phyloP scores from a whole-genome alignment of 2,329 filamentous ascomycete species.

The Phyllosticta citrichinensis region DNA sequence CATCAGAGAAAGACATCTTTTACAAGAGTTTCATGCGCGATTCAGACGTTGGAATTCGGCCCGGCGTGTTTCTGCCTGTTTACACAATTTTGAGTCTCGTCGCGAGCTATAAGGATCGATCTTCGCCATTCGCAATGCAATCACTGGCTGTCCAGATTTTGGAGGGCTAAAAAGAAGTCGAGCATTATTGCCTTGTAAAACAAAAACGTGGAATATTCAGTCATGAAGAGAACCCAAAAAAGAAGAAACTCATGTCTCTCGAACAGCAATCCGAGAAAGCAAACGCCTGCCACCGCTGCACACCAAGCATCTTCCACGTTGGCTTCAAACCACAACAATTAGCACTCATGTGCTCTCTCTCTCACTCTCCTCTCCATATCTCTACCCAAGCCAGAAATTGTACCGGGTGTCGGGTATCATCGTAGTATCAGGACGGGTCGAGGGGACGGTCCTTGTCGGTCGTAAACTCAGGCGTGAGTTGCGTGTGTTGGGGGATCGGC shows the following conservation, averaged over 20 bases:
- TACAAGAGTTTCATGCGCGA: not conserved
- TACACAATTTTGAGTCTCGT: not conserved
- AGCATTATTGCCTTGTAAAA: not conserved
- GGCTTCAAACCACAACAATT: not conserved
- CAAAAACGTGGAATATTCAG: not conserved
- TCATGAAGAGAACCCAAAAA: not conserved
- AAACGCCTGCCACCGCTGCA: not conserved
- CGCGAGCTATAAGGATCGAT: not conserved
- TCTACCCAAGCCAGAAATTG: conserved; percentile 2
- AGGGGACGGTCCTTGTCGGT: not conserved
- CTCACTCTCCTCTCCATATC: not conserved
- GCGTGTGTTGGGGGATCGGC: not conserved
- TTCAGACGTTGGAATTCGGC: not conserved
- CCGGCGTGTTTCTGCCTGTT: not conserved
- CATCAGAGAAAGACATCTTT: not conserved
- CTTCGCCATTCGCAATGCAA: not conserved
- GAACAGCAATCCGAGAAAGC: not conserved
- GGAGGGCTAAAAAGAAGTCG: not conserved
- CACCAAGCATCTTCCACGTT: not conserved
- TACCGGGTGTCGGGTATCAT: conserved; percentile 4
- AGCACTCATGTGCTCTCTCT: not conserved
- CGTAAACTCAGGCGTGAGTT: not conserved
- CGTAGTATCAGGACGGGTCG: not conserved
- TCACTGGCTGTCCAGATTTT: not conserved
- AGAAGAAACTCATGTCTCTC: conserved; percentile 1